Percentiles rank a stretch among this genome's conserved stretches.
Conservation (phyloP, 441 rosid genomes). For the Breynia disticha region DNA sequence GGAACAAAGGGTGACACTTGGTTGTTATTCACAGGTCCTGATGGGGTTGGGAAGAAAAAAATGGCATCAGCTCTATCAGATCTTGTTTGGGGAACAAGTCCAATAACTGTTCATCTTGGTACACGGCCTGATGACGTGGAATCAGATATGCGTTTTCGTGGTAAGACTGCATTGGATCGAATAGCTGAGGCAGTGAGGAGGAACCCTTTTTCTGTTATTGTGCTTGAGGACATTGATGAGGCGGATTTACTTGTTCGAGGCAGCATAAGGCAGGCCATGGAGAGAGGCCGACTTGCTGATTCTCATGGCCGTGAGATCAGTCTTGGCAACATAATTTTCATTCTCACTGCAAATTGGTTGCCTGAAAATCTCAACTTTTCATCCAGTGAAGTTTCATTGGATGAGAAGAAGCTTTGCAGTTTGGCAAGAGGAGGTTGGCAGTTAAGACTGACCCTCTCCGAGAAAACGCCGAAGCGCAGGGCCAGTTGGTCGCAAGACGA, state of each 20-base stretch:
- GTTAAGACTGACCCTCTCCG: constrained; percentile 46
- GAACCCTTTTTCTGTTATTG: constrained; percentile 66
- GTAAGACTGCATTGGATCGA: constrained; percentile 71
- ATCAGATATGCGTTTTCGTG: constrained; percentile 47
- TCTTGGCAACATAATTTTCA: constrained; percentile 74
- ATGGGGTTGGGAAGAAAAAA: constrained; percentile 72
- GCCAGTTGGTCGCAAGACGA: constrained; percentile 50
- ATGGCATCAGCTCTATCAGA: constrained; percentile 74
- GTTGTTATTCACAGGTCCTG: constrained; percentile 84
- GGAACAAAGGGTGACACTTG: constrained; percentile 64
- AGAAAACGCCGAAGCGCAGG: constrained; percentile 57
- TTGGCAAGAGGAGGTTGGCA: constrained; percentile 58
- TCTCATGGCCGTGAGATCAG: constrained; percentile 89
- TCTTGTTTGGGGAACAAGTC: constrained; percentile 40
- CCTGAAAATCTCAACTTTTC: constrained; percentile 31
- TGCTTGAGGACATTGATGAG: constrained; percentile 82
- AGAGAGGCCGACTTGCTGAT: constrained; percentile 77
- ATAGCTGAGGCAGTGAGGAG: constrained; percentile 72
- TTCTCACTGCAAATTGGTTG: constrained; percentile 59
- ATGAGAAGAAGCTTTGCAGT: constrained; percentile 50
- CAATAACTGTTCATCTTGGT: constrained; percentile 52
- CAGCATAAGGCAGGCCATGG: constrained; percentile 80
- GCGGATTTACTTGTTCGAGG: constrained; percentile 60
- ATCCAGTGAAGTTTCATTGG: constrained; percentile 26
- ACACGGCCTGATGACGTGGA: constrained; percentile 36